Evolutionary conservation across 1,284 basidiomycete species (phyloP).

Genomic region (Boletus sp.): DNA sequence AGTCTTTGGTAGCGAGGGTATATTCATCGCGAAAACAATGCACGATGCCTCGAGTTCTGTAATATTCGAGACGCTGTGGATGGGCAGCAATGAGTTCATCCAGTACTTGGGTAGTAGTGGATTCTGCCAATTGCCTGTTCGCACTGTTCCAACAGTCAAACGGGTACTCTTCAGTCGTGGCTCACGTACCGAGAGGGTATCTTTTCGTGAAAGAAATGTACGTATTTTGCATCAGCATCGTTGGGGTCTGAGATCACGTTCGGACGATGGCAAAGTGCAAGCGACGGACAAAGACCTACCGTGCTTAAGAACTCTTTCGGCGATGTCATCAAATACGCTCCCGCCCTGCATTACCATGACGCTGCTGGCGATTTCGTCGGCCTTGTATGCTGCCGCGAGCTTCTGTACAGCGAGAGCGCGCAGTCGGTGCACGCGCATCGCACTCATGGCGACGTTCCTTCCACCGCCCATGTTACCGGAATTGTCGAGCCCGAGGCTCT

Average conservation of each 20-base stretch:
- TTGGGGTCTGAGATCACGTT: constrained; percentile 51
- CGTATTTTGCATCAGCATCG: constrained; percentile 75
- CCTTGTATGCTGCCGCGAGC: constrained; percentile 73
- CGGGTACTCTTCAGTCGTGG: constrained; percentile 4
- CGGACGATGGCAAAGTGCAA: neutral
- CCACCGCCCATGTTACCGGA: constrained; percentile 47
- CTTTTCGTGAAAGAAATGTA: constrained; percentile 87
- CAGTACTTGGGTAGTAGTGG: constrained; percentile 65
- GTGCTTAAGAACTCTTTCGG: constrained; percentile 70
- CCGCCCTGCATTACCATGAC: constrained; percentile 90
- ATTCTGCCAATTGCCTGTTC: constrained; percentile 73
- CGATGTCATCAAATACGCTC: constrained; percentile 81
- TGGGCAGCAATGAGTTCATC: constrained; percentile 68
- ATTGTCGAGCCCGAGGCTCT: constrained; percentile 57
- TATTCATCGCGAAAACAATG: constrained; percentile 83
- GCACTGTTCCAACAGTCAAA: constrained; percentile 22
- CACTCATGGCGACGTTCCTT: constrained; percentile 74
- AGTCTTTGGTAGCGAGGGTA: constrained; percentile 64
- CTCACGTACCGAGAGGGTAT: constrained; percentile 73
- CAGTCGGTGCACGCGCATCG: constrained; percentile 71
- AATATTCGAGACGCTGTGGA: constrained; percentile 75
- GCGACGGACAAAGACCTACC: constrained; percentile 37
- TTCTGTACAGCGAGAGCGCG: constrained; percentile 77
- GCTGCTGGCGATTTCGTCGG: constrained; percentile 81
- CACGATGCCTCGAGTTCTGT: constrained; percentile 77